Evolutionary conservation across 108 stramenopile genomes (phyloP).

Genomic region (Cyclotella baltica): DNA sequence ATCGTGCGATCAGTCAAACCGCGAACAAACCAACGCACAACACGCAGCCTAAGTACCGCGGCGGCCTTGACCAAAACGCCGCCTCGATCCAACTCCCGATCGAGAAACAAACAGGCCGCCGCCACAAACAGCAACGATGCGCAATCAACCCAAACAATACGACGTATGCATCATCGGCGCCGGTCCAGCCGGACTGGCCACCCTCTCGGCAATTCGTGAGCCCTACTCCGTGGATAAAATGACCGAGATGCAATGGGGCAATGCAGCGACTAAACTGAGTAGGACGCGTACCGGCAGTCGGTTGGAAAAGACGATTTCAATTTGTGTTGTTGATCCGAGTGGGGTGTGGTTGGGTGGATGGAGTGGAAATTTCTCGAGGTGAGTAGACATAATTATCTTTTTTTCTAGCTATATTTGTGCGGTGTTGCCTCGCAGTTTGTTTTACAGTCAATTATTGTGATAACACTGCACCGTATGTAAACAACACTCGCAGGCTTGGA

Average conservation of each 20-base stretch:
- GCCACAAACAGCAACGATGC: neutral
- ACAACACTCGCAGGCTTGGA: constrained; percentile 30
- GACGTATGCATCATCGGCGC: constrained; percentile 77
- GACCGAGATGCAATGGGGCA: constrained; percentile 24
- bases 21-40: too few species aligned
- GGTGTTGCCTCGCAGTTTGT: neutral
- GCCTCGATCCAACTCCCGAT: too few species aligned
- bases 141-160: constrained; percentile 8
- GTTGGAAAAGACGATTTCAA: neutral
- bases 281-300: too few species aligned
- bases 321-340: constrained; percentile 72
- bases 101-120: too few species aligned
- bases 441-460: neutral
- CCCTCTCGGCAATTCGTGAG: constrained; percentile 62
- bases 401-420: neutral
- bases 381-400: neutral
- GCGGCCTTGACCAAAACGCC: too few species aligned
- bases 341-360: constrained; percentile 59
- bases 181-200: constrained; percentile 70
- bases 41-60: too few species aligned
- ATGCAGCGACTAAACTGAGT: neutral
- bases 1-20: too few species aligned
- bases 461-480: neutral
- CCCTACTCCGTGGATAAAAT: constrained; percentile 60
- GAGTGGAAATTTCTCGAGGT: constrained; percentile 60